phyloP scores from a whole-genome alignment of 257 asterid genomes.

The Solanum sejunctum region DNA sequence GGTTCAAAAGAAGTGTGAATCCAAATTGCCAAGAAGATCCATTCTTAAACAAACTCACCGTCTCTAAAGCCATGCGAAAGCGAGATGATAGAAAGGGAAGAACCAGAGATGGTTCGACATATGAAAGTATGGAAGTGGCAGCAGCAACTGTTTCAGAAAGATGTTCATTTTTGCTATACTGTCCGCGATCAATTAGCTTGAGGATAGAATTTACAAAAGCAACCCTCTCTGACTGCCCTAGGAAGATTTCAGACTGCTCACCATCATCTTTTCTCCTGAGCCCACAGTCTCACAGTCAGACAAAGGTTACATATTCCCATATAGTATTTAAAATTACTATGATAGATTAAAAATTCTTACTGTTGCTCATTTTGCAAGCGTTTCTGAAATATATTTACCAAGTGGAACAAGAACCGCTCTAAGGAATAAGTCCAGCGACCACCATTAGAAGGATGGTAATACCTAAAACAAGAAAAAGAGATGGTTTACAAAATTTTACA shows the following conservation, averaged over 20 bases:
- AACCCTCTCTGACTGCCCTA: conserved; percentile 65
- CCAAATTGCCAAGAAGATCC: background rate
- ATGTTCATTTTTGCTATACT: conserved; percentile 85
- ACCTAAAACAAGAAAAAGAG: conserved; percentile 31
- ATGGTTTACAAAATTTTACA: background rate
- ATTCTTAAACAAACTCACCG: conserved; percentile 47
- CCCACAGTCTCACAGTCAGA: conserved; percentile 11
- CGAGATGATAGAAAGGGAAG: conserved; percentile 86
- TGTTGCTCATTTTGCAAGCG: conserved; percentile 84
- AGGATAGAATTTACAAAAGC: conserved; percentile 62
- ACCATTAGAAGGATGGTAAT: conserved; percentile 99
- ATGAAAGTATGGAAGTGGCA: conserved; percentile 87
- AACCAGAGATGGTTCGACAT: conserved; percentile 87
- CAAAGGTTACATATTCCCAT: background rate
- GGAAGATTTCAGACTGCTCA: conserved; percentile 35
- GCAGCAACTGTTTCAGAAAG: conserved; percentile 95
- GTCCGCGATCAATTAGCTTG: conserved; percentile 96
- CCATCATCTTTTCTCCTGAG: conserved; percentile 57
- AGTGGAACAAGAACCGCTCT: conserved; percentile 74
- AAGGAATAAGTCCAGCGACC: conserved; percentile 96
- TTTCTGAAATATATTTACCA: conserved; percentile 66
- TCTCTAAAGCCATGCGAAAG: conserved; percentile 97
- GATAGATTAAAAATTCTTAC: conserved; percentile 35
- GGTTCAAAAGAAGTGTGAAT: background rate
- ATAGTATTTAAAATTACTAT: background rate